Base-by-base conservation (phyloP, 768 basidiomycete species). In the Cubamyces sp. region DNA sequence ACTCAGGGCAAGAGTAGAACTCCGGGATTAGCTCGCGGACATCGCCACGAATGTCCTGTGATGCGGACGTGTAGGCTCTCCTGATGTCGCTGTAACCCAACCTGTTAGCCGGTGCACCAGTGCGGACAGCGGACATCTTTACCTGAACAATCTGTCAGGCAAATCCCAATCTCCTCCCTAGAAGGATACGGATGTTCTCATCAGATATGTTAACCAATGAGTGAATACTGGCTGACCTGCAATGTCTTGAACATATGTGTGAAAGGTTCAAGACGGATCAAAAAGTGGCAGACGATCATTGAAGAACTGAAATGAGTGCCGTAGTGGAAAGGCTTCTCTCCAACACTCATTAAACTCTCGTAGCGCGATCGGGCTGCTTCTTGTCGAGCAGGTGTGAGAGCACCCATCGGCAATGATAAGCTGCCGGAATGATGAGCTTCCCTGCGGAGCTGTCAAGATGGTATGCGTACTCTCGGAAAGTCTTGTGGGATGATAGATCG, bases 301-400 rank as follows among this genome's bases (percentile, higher is more conserved):
- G 94, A 96, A 11, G 94, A 96, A 70, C 91, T 93, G 70, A 95
- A 98, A 71, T 98, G 96, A 0, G 96, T 97, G 45, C 96, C 91
- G 64, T 93, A 94, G 70, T 94, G 91, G 74, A 96, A 96, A 0
- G 95, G 95, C 39, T 85, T 83, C 75, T 98, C 95, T 8, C 75
- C 90, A 2, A 96, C 90, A 63, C 92, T 87, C 68, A 87, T 74
- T 12, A 96, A 79, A 64, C 88, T 91, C 34, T 75, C 74, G 66
- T 95, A 96, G 43, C 94, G 84, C 39, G 83, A 84, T 50, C 80
- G 78, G 0, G 96, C 95, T 6, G 91, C 89, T 61, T 90, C 88
- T 39, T 84, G 77, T 5, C 95, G 84, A 26, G 82, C 85, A 3
- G 83, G 77, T 0, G 91, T 94, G 30, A 96, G 78, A 0, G 93